Percentiles rank a stretch among this genome's conserved stretches.
phyloP scores from a whole-genome alignment of 306 rosid genomes.

The Vachellia pachyceras region DNA sequence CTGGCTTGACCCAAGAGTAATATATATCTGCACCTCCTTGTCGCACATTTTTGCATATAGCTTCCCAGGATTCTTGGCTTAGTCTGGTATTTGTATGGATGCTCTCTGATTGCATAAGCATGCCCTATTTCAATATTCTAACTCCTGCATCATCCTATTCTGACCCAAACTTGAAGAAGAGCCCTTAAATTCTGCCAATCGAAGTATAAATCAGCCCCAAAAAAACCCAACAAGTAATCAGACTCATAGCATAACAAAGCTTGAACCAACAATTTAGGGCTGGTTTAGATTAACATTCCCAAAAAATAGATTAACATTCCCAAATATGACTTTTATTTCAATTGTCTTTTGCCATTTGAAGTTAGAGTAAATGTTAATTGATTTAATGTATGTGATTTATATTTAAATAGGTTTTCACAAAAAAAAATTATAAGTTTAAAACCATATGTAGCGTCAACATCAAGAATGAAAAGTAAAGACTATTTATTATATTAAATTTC shows the following conservation, averaged over 20 bases:
- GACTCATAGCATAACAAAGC: neutral
- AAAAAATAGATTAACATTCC: no score
- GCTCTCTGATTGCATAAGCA: neutral
- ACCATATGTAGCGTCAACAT: no score
- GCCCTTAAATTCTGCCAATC: neutral
- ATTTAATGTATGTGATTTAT: no score
- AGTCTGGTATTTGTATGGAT: neutral
- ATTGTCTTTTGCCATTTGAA: no score
- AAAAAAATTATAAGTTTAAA: no score
- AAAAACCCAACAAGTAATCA: neutral
- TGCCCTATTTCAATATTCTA: neutral
- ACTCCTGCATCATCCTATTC: neutral
- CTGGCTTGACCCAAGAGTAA: neutral
- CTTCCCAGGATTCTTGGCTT: neutral
- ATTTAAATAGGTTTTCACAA: no score
- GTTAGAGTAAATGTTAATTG: no score
- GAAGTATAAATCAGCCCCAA: neutral
- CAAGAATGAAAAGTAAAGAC: no score
- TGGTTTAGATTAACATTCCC: no score
- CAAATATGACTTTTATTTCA: no score
- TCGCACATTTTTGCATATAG: neutral
- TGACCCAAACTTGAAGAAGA: neutral
- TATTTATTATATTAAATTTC: no score
- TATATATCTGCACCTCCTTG: neutral
- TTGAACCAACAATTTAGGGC: neutral